A percentile compares a stretch with the other conserved stretches of the same genome.
Conservation (phyloP, 2,329 filamentous ascomycete species). For the Aureobasidium lini region DNA sequence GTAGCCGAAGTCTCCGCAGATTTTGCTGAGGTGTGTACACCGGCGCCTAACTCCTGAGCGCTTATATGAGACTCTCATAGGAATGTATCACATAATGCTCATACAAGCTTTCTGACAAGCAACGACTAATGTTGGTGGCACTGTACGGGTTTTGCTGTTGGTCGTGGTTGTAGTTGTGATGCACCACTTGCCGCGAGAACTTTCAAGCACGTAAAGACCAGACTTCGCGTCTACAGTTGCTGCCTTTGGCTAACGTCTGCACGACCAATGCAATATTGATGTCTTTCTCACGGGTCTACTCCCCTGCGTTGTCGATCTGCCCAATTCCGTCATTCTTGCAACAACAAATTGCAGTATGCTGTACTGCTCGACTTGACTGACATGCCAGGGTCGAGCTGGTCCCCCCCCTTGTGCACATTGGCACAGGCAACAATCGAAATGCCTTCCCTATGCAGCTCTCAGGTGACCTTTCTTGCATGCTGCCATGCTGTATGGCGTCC, state of each 20-base stretch:
- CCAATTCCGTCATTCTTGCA: background rate
- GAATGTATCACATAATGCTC: background rate
- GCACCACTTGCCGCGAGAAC: background rate
- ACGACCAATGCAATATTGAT: background rate
- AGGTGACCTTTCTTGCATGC: slow-evolving; percentile 7
- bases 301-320: background rate
- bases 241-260: background rate
- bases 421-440: background rate
- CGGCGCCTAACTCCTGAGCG: background rate
- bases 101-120: background rate
- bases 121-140: background rate
- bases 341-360: background rate
- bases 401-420: background rate
- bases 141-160: background rate
- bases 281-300: background rate
- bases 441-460: background rate
- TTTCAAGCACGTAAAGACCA: background rate
- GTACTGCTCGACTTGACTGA: background rate
- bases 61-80: background rate
- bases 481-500: background rate
- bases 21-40: background rate
- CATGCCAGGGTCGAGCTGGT: background rate
- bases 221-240: background rate
- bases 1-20: background rate
- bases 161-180: background rate